Evolutionary conservation across 768 basidiomycete genomes (phyloP).

Genomic region (Hemileccinum impolitum): DNA sequence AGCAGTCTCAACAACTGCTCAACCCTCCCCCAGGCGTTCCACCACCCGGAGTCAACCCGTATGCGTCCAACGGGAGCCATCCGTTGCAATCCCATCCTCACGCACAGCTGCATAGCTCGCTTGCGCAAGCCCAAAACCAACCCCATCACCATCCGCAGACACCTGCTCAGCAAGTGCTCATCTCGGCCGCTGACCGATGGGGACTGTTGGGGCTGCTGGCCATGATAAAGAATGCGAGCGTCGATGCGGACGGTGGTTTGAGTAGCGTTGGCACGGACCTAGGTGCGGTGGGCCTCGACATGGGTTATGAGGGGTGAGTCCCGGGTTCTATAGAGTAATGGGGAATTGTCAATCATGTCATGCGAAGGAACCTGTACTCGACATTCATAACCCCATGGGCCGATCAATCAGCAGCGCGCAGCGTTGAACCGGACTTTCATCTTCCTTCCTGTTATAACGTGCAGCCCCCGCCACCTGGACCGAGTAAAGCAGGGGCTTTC

Average conservation of each 20-base stretch:
- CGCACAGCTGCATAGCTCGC: constrained; percentile 33
- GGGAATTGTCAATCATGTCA: constrained; percentile 19
- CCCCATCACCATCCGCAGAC: constrained; percentile 68
- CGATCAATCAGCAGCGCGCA: constrained; percentile 80
- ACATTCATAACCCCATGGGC: constrained; percentile 97
- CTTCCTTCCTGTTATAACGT: constrained; percentile 93
- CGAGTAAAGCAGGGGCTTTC: constrained; percentile 77
- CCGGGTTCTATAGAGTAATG: constrained; percentile 18
- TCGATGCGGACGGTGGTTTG: constrained; percentile 77
- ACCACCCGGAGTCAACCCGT: constrained; percentile 35
- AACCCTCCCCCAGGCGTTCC: constrained; percentile 52
- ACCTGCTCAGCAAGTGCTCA: constrained; percentile 89
- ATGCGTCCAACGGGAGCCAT: constrained; percentile 36
- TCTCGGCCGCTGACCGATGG: constrained; percentile 94
- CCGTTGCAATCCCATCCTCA: constrained; percentile 32
- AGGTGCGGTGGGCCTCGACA: constrained; percentile 87
- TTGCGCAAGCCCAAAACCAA: constrained; percentile 29
- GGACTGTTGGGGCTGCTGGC: constrained; percentile 83
- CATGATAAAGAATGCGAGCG: constrained; percentile 75
- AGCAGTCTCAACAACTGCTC: constrained; percentile 41
- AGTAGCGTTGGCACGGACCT: constrained; percentile 88
- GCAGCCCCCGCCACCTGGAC: constrained; percentile 80
- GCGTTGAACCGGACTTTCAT: constrained; percentile 89
- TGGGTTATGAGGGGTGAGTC: constrained; percentile 78
- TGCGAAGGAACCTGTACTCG: constrained; percentile 70